Percentiles rank a stretch among this genome's conserved stretches.
Conservation (phyloP, 2,329 filamentous ascomycete species). For the Calonectria honghensis region DNA sequence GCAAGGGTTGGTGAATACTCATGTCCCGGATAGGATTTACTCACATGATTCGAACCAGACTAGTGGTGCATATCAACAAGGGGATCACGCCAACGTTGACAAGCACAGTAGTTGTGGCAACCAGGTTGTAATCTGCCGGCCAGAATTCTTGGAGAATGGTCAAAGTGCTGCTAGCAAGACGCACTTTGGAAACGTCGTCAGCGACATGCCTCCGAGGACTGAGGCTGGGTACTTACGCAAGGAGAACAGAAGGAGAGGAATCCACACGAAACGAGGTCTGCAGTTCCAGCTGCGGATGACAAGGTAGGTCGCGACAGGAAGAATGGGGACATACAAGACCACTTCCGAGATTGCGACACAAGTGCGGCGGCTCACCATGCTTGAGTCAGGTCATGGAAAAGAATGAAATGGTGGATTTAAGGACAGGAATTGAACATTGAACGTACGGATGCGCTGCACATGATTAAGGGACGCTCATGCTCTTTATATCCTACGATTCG, state of each 20-base stretch:
- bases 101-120: neutral
- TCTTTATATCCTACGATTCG: neutral
- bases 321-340: conserved; percentile 1
- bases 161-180: neutral
- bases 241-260: neutral
- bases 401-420: neutral
- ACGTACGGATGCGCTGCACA: neutral
- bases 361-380: conserved; percentile 11
- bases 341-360: conserved; percentile 21
- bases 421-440: neutral
- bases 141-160: neutral
- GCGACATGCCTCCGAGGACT: neutral
- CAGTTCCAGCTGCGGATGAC: neutral
- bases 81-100: neutral
- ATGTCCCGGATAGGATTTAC: neutral
- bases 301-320: neutral
- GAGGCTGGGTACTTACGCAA: neutral
- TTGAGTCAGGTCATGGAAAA: conserved; percentile 5
- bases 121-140: neutral
- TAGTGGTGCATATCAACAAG: neutral
- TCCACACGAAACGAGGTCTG: conserved; percentile 14
- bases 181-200: neutral
- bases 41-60: conserved; percentile 9
- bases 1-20: neutral
- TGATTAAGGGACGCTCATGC: neutral